A percentile compares a stretch with the other conserved stretches of the same genome.
Conservation (phyloP, 1,139 yeast genomes). For the Geotrichum aggregatum region DNA sequence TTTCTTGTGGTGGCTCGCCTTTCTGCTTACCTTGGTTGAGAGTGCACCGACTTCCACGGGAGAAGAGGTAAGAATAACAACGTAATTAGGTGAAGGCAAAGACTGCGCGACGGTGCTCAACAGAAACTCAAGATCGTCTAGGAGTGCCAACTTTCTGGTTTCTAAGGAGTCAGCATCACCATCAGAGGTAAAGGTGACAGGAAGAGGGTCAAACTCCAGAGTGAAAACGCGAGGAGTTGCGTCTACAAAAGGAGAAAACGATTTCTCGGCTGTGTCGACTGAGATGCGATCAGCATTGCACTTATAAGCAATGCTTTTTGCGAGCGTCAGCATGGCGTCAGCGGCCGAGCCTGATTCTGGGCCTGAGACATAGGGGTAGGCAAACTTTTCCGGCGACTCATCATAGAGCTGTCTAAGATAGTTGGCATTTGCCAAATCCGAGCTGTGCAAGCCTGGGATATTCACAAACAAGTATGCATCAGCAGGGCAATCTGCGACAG, state of each 20-base stretch:
- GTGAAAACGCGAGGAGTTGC: conserved; percentile 34
- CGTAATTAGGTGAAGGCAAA: conserved; percentile 37
- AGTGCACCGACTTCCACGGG: conserved; percentile 20
- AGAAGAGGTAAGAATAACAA: conserved; percentile 35
- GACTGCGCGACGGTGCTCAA: conserved; percentile 33
- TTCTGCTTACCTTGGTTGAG: conserved; percentile 13
- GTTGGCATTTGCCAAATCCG: conserved; percentile 33
- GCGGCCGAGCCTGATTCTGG: no score
- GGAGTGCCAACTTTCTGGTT: conserved; percentile 24
- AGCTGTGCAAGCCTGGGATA: conserved; percentile 37
- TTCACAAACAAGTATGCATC: conserved; percentile 40
- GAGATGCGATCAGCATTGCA: conserved; percentile 34
- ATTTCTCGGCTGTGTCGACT: conserved; percentile 30
- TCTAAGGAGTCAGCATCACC: conserved; percentile 22
- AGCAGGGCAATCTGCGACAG: conserved; percentile 35
- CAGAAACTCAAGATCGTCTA: conserved; percentile 31
- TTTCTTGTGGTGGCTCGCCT: conserved; percentile 5
- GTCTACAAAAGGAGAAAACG: conserved; percentile 33
- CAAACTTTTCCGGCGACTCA: conserved; percentile 28
- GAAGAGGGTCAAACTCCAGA: conserved; percentile 29
- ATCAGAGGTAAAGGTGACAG: conserved; percentile 9
- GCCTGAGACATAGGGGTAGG: conserved; percentile 20
- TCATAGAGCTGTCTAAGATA: conserved; percentile 29
- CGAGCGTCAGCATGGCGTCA: conserved; percentile 21
- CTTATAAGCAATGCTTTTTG: conserved; percentile 26